Evolutionary conservation across 2,329 filamentous ascomycete species (phyloP).

Genomic region (Penicillium brevicompactum): DNA sequence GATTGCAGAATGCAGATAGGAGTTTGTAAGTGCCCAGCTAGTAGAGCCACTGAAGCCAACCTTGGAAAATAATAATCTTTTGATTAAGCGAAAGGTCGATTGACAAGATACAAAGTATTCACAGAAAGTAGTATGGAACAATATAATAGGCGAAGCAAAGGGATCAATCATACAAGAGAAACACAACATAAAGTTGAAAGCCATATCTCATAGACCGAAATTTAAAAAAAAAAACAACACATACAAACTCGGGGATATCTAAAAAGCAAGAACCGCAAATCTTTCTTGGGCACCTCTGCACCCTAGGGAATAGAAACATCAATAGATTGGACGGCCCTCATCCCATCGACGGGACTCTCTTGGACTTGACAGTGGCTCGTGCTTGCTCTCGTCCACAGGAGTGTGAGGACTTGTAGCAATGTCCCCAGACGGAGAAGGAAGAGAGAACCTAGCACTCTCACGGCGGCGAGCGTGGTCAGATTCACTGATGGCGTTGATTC

Average conservation of each 20-base stretch:
- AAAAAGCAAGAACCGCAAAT: conserved; percentile 5
- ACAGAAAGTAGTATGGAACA: conserved; percentile 21
- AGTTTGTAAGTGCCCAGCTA: too few relatives aligned
- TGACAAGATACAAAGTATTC: conserved; percentile 11
- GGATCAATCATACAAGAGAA: neutral
- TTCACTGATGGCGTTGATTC: conserved; percentile 56
- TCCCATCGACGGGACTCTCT: conserved; percentile 41
- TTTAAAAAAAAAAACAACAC: too few relatives aligned
- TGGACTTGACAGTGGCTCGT: conserved; percentile 25
- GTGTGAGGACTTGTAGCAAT: conserved; percentile 13
- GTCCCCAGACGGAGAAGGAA: conserved; percentile 29
- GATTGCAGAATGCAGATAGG: neutral
- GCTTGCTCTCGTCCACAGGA: conserved; percentile 16
- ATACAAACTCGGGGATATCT: conserved; percentile 10
- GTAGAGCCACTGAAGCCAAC: too few relatives aligned
- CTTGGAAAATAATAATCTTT: too few relatives aligned
- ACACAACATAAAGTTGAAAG: neutral
- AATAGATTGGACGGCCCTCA: conserved; percentile 47
- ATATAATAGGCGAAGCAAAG: neutral
- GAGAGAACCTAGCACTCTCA: conserved; percentile 29
- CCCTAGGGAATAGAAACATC: conserved; percentile 9
- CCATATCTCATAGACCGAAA: conserved; percentile 12
- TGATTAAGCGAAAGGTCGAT: neutral
- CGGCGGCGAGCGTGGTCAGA: conserved; percentile 29
- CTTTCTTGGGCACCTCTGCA: conserved; percentile 13